Base-by-base conservation (phyloP, 2,329 filamentous ascomycete species). In the Penicillium hordei region DNA sequence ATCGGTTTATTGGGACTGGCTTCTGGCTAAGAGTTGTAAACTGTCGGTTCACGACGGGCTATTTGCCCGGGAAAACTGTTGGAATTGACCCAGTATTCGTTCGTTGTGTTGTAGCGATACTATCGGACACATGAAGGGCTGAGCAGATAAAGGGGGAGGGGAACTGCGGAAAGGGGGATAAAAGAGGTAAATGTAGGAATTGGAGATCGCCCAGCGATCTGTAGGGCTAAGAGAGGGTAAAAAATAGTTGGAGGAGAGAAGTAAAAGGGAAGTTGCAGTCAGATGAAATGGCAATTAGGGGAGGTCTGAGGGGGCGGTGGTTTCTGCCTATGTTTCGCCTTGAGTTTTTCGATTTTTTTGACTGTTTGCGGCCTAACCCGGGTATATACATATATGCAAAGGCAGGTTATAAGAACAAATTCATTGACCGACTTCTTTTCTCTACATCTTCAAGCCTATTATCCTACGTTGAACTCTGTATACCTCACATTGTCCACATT, bases 71-170 rank as follows among this genome's bases (percentile, higher is more conserved):
- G 61, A 62, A 58, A 65, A 66, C 58, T 61, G 61, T 50, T 58
- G 59, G 51, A 63, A 65, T 50, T 59, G 66, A 62, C 61, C 63
- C 60, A 60, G 61, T 59, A 61, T 65, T 63, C 59, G 59, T 52
- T 65, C 21, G 29, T 55, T 55, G 46, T 65, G 53, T 52, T 65
- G 62, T 58, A 57, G 65, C 48, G 63, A 65, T 62, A 52, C 63
- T 65, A 60, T 65, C 60, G 64, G 66, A 64, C 70, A 70, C 71
- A 73, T 73, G 70, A 72, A 72, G 71, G 70, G 70, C 71, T 68
- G 63, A 59, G 42, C 55, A 58, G 50, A 60, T 60, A 58, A 58
- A 52, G 53, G 55, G 59, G 33, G 15, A 56, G 19, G 33, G 9
- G 34, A 39, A 27, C 43, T 1, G 48, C 38, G 39, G 34, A 44